A percentile compares a stretch with the other conserved stretches of the same genome.
Conservation (phyloP, 176 grass and related monocot genomes). For the maize (Zea mays) region Zm-B73-REFERENCE-NAM-5.0 NC_050103.1:24043001-24043500, state of each 20-base stretch:
- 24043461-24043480: constrained; percentile 24
- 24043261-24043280: constrained; percentile 27
- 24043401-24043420: constrained; percentile 53
- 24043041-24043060: neutral
- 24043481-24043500: neutral
- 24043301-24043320: neutral
- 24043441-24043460: constrained; percentile 49
- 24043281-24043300: constrained; percentile 31
- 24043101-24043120: neutral
- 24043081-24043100: neutral
- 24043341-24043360: constrained; percentile 39
- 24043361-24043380: constrained; percentile 13
- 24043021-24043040: neutral
- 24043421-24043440: constrained; percentile 11
- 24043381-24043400: constrained; percentile 44
- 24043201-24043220: neutral
- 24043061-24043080: neutral
- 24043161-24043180: neutral
- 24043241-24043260: constrained; percentile 34
- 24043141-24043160: neutral
- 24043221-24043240: neutral
- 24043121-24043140: neutral
- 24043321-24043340: neutral
- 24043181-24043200: constrained; percentile 1
- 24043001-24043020: neutral